A percentile compares a stretch with the other conserved stretches of the same genome.
Conservation (phyloP, 352 stramenopile species). For the Globisporangium cederbergense region DNA sequence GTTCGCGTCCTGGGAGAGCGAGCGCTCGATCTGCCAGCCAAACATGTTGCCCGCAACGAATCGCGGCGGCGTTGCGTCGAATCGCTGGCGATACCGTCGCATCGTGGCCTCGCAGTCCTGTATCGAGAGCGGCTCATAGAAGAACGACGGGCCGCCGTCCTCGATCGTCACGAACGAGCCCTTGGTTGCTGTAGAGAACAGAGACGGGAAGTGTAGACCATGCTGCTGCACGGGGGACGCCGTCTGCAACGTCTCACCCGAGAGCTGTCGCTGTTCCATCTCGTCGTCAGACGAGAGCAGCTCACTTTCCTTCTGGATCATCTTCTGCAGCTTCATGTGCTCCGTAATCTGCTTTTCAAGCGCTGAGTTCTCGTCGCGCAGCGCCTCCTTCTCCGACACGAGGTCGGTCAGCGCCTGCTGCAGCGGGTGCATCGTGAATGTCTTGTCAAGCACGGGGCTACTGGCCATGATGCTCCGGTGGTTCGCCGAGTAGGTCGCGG, state of each 20-base stretch:
- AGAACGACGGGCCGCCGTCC: conserved; percentile 29
- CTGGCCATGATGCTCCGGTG: background rate
- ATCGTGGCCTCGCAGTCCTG: conserved; percentile 25
- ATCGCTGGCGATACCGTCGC: conserved; percentile 20
- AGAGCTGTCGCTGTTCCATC: background rate
- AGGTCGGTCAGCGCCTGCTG: conserved; percentile 21
- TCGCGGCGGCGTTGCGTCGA: conserved; percentile 22
- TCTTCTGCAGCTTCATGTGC: conserved; percentile 16
- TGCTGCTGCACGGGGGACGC: background rate
- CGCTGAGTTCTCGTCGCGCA: conserved; percentile 10
- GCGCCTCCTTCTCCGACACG: conserved; percentile 31
- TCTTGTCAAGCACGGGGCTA: conserved; percentile 8
- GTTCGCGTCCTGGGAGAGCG: conserved; percentile 12
- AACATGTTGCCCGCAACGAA: conserved; percentile 21
- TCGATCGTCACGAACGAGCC: conserved; percentile 12
- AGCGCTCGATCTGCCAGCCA: conserved; percentile 32
- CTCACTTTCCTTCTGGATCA: conserved; percentile 15
- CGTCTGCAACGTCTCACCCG: background rate
- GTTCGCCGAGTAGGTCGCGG: background rate
- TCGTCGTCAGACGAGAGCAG: conserved; percentile 13
- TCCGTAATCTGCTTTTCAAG: conserved; percentile 12
- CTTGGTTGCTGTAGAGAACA: background rate
- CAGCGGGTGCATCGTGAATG: conserved; percentile 13
- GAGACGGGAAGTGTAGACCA: background rate
- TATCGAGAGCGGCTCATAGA: conserved; percentile 32